Conservation (phyloP, 441 rosid genomes). For the Corymbia citriodora region DNA sequence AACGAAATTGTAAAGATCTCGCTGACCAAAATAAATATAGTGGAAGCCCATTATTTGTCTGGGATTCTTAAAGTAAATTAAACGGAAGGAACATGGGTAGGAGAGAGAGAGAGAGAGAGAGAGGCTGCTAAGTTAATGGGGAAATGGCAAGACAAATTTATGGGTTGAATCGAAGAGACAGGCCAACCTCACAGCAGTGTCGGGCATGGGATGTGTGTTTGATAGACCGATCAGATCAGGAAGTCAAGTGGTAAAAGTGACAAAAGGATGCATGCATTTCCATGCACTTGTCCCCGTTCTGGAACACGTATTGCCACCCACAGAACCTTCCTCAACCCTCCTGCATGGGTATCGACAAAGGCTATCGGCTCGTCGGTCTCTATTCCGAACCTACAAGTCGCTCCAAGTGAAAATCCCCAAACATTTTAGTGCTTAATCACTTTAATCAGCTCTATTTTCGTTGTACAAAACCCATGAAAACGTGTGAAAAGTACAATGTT, state of each 20-base stretch:
- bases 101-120: neutral
- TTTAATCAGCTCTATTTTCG: neutral
- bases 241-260: neutral
- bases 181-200: neutral
- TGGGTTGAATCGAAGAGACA: constrained; percentile 3
- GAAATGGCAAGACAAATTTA: neutral
- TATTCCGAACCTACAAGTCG: neutral
- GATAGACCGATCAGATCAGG: neutral
- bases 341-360: neutral
- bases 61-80: neutral
- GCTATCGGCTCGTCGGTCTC: neutral
- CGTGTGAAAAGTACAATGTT: neutral
- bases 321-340: neutral
- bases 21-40: neutral
- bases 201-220: neutral
- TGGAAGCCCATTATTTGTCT: neutral
- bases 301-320: neutral
- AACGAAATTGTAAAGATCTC: neutral
- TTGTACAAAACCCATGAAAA: neutral
- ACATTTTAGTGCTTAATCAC: neutral
- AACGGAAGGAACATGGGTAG: neutral
- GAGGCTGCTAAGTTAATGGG: neutral
- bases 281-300: neutral
- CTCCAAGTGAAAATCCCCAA: neutral
- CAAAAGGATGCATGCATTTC: constrained; percentile 1